Base-by-base conservation (phyloP, 306 rosid species). In the Cucumis melo region DNA sequence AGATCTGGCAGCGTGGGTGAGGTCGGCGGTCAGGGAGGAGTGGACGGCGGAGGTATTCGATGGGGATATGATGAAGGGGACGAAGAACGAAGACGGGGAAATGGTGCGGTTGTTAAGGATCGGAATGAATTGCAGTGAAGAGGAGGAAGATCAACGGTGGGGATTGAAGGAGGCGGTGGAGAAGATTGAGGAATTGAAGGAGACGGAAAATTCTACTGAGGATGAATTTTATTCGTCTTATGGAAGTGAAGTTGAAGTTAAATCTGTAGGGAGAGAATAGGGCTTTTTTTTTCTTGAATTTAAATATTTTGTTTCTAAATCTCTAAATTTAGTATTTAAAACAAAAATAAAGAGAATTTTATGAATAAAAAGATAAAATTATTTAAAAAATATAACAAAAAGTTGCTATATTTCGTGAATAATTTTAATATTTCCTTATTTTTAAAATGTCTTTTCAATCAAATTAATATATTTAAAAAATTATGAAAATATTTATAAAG, bases 1-100 rank as follows among this genome's bases (percentile, higher is more conserved):
- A 11, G 98, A 93, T 70, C 71, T 89, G 23, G 93, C 88, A 23
- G 85, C 85, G 48, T 90, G 93, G 93, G 92, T 87, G 51, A 17
- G 80, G 7, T 83, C 88, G 0, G 90, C 91, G 5, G 77, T 90
- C 50, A 75, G 83, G 3, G 96, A 89, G 63, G 85, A 87, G n/a
- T 83, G 86, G 77, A 90, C 86, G 79, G 12, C 66, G 8, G 96
- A 91, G 58, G 53, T 91, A 42, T 76, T 93, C 75, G 98, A 93
- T 78, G 93, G 90, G 5, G 87, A 86, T 48, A 89, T 93, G 39
- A 64, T 73, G 10, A 74, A 19, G 16, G 61, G 73, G n/a, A 78
- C 80, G 12, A 24, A 59, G 15, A 46, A 7, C 0, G 79, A 44
- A 17, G 78, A 53, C 27, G 75, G 75, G 0, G 88, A 89, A 73